Conservation (phyloP, 2,329 filamentous ascomycete genomes). For the Daldinia eschscholtzii region DNA sequence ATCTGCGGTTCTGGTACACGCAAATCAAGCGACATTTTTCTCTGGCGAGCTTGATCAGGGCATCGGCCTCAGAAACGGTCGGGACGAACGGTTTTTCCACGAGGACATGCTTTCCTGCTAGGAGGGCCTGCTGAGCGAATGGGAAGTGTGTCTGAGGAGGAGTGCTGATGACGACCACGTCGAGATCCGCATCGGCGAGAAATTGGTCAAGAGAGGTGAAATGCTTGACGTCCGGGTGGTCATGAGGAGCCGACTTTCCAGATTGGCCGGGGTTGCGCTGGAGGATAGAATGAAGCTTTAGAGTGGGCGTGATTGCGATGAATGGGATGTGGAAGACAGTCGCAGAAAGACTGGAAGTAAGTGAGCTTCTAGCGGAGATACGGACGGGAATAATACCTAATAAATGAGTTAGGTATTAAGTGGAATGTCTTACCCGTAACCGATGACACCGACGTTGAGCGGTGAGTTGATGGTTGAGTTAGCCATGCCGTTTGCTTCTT, state of each 20-base stretch:
- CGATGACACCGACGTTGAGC: slow-evolving; percentile 65
- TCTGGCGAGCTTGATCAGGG: slow-evolving; percentile 69
- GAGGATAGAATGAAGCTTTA: slow-evolving; percentile 80
- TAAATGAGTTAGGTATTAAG: background rate
- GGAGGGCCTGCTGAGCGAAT: slow-evolving; percentile 73
- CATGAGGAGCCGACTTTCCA: slow-evolving; percentile 73
- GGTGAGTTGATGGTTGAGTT: slow-evolving; percentile 49
- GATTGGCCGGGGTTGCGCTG: slow-evolving; percentile 75
- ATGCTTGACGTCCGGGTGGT: slow-evolving; percentile 74
- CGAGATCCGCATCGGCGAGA: slow-evolving; percentile 73
- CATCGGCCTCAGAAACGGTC: slow-evolving; percentile 74
- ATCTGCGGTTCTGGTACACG: slow-evolving; percentile 83
- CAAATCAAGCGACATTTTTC: slow-evolving; percentile 67
- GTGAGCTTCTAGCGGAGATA: slow-evolving; percentile 25
- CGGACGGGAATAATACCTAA: background rate
- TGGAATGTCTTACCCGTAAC: slow-evolving; percentile 61
- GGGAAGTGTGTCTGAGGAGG: slow-evolving; percentile 78
- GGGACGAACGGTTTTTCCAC: slow-evolving; percentile 88
- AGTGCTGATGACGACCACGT: slow-evolving; percentile 79
- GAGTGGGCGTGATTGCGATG: slow-evolving; percentile 71
- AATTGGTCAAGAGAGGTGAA: slow-evolving; percentile 73
- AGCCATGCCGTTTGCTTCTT: slow-evolving; percentile 36
- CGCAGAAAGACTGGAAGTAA: slow-evolving; percentile 66
- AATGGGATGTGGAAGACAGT: slow-evolving; percentile 90
- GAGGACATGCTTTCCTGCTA: slow-evolving; percentile 80